Percentiles rank a stretch among this genome's conserved stretches.
Conservation (phyloP, 805 yeast species). For the Hanseniaspora nectarophila region DNA sequence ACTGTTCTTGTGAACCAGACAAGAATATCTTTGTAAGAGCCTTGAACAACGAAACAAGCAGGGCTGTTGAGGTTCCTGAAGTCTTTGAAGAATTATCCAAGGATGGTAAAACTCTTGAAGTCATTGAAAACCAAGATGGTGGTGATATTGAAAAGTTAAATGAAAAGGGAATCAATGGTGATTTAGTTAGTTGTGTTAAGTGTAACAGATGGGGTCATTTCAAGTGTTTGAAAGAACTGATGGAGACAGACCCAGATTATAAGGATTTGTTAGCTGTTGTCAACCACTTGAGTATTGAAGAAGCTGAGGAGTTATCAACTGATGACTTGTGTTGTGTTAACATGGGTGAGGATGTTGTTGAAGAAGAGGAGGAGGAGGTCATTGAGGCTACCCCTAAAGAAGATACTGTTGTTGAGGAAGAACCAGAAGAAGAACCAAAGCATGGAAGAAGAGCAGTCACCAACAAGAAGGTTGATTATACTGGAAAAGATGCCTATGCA, state of each 20-base stretch:
- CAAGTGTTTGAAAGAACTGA: not conserved
- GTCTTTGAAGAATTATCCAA: not conserved
- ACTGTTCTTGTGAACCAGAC: slow-evolving; percentile 21
- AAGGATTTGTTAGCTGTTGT: slow-evolving; percentile 13
- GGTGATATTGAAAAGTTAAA: not conserved
- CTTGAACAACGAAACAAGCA: not conserved
- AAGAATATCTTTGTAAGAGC: slow-evolving; percentile 7
- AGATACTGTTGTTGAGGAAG: not conserved
- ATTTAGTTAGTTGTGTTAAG: slow-evolving; percentile 26
- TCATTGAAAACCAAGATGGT: not conserved
- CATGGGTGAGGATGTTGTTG: slow-evolving; percentile 17
- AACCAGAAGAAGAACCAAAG: not conserved
- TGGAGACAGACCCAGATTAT: slow-evolving; percentile 13
- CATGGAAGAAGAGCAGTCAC: slow-evolving; percentile 10
- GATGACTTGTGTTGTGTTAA: slow-evolving; percentile 21
- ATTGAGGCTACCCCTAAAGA: not conserved
- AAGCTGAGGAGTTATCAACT: slow-evolving; percentile 11
- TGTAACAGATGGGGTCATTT: slow-evolving; percentile 25
- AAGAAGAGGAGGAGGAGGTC: slow-evolving; percentile 16
- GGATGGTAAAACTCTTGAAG: not conserved
- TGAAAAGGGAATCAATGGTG: slow-evolving; percentile 10
- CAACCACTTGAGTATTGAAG: slow-evolving; percentile 1
- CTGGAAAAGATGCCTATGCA: slow-evolving; percentile 9
- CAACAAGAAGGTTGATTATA: slow-evolving; percentile 3
- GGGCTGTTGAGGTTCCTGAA: not conserved